Conservation (phyloP, 2,329 filamentous ascomycete species). For the Lojkania enalia region DNA sequence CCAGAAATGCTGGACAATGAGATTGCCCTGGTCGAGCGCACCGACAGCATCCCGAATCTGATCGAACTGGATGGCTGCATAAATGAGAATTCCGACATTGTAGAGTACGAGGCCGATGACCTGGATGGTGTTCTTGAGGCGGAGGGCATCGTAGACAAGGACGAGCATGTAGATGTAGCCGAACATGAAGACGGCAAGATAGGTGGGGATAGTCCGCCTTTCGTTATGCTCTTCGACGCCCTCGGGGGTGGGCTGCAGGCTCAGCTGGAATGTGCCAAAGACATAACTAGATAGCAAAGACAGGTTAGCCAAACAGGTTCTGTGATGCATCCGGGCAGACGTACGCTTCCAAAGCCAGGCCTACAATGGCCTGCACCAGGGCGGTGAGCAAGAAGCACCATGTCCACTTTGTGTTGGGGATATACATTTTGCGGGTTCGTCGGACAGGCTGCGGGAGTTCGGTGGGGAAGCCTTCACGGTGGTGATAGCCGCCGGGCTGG, state of each 20-base stretch:
- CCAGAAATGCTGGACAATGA: conserved; percentile 66
- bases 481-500: conserved; percentile 53
- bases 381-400: conserved; percentile 80
- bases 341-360: conserved; percentile 84
- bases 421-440: conserved; percentile 61
- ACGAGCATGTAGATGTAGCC: conserved; percentile 91
- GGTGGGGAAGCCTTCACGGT: conserved; percentile 44
- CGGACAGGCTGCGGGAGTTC: conserved; percentile 47
- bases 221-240: conserved; percentile 44
- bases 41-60: conserved; percentile 78
- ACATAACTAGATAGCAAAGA: conserved; percentile 66
- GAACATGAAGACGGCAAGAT: conserved; percentile 95
- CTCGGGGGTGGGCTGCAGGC: conserved; percentile 47
- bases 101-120: conserved; percentile 92
- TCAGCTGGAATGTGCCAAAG: conserved; percentile 81
- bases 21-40: conserved; percentile 52
- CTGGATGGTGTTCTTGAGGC: conserved; percentile 97
- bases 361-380: conserved; percentile 74
- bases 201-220: conserved; percentile 80
- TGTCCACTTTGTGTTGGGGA: conserved; percentile 84
- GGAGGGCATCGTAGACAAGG: conserved; percentile 89
- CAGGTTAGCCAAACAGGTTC: not conserved
- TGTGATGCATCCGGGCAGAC: conserved; percentile 41
- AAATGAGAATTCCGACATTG: conserved; percentile 88
- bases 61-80: conserved; percentile 89